Base-by-base conservation (phyloP, 1,139 yeast genomes). In the Pichia sp. region DNA sequence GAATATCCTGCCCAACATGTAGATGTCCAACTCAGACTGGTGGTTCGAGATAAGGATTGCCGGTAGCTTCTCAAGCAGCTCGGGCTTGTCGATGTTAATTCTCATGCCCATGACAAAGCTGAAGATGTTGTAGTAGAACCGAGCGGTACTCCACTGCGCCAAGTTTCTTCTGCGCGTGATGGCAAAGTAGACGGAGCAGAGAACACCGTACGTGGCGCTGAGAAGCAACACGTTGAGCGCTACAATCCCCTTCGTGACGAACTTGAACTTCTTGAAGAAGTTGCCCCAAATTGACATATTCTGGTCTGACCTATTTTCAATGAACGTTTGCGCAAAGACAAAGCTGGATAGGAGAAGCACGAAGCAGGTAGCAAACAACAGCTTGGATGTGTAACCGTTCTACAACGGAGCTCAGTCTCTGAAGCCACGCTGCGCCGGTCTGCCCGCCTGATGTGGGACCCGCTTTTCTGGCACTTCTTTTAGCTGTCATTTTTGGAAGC, bases 111-210 rank as follows among this genome's bases (percentile, higher is more conserved):
- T 72, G 2, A 85, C 53, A 3, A 73, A 68, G 41, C 88, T 80
- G 69, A 87, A 78, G 3, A 81, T 66, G 61, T 73, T 69, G 69
- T 87, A 87, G 67, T 88, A 92, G 45, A 84, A 86, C 59, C 96
- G 77, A 1, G 97, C 99, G 15, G 93, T 90, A 23, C 90, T 77
- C 82, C 92, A 90, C 72, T 95, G 99, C 2, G 96, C 84, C 54
- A 90, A 76, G 54, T 87, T 84, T 62, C 82, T 84, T 69, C 87
- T 87, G 40, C 97, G 95, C 13, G 85, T 62, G 13, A 90, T 57
- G 4, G 90, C 74, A 54, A 90, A 75, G 11, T 83, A 59, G 2
- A 88, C 70, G 1, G 97, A 90, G 15, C 93, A 87, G 13, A 86
- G 55, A 1, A 89, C 90, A 52, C 97, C 96, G 62, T 85, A 85